Conservation (phyloP, 1,284 basidiomycete species). For the Veloboletus limbatus region DNA sequence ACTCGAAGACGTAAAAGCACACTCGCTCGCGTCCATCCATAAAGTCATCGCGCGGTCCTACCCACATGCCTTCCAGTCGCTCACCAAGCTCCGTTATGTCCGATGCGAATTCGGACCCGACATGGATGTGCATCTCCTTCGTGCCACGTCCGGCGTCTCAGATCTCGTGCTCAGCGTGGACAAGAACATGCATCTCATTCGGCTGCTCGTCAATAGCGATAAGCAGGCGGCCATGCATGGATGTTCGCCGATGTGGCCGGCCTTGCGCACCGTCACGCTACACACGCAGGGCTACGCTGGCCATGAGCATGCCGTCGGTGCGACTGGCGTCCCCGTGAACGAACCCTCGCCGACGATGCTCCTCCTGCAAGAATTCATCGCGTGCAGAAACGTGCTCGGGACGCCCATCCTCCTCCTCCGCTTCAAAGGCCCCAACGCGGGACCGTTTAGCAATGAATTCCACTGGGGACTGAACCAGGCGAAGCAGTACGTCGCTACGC, state of each 20-base stretch:
- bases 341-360: constrained; percentile 33
- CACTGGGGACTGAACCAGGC: constrained; percentile 28
- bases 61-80: constrained; percentile 29
- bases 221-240: constrained; percentile 31
- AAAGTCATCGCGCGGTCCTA: constrained; percentile 26
- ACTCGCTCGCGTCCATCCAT: constrained; percentile 30
- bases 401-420: constrained; percentile 24
- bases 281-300: constrained; percentile 33
- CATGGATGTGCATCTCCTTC: constrained; percentile 32
- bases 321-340: constrained; percentile 26
- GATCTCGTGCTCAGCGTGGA: constrained; percentile 33
- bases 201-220: constrained; percentile 35
- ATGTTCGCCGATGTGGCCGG: constrained; percentile 31
- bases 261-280: constrained; percentile 24
- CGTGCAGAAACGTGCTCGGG: constrained; percentile 20
- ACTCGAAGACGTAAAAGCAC: constrained; percentile 31
- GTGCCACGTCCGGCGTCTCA: constrained; percentile 28
- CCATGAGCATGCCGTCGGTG: constrained; percentile 19
- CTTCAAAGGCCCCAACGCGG: constrained; percentile 35
- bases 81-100: constrained; percentile 28
- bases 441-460: constrained; percentile 28
- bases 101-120: constrained; percentile 33
- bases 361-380: constrained; percentile 29
- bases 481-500: constrained; percentile 28
- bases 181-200: constrained; percentile 30